Base-by-base conservation (phyloP, 2,329 filamentous ascomycete genomes). In the Ceratocystiopsis sp. region DNA sequence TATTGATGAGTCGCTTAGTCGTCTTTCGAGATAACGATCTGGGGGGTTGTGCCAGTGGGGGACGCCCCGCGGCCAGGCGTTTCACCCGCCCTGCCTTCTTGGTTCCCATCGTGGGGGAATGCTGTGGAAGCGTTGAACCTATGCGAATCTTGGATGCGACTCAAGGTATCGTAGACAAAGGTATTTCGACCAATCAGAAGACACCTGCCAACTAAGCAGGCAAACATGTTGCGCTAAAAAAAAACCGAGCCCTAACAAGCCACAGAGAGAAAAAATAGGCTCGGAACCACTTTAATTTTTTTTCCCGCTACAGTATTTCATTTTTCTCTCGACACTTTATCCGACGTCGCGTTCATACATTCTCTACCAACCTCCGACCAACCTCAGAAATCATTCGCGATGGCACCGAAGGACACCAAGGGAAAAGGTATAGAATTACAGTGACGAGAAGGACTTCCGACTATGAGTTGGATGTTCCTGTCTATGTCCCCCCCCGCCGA, bases 1-100 rank as follows among this genome's bases (percentile, higher is more conserved):
- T 66, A 56, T 78, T 78, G 59, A 82, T 82, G 48, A 81, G 62
- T 29, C 65, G 62, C 52, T 76, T 69, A 38, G 75, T 79, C 21
- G 75, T 69, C 55, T 75, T 80, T 46, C 76, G 69, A 4, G 77
- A 75, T 52, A 81, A 76, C 7, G 75, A 71, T 48, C 65, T 67
- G 10, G 62, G 60, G 17, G 66, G 61, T 48, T 68, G 69, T 33
- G 64, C 57, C 1, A 65, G 67, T 11, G 75, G 75, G 3, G 73
- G 71, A n/a, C 76, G 67, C 14, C 75, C 70, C 18, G 63, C 62
- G 32, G 67, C 58, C 35, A 73, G 53, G 35, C 61, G 69, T 51
- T 67, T 72, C 14, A 41, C 45, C 4, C 51, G 48, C 25, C 41
- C 55, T 2, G 61, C 61, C 42, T 62, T 68, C 55, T 67, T 73